Evolutionary conservation across 176 grass and related monocot genomes (phyloP), one percentile per base, ranked within the genome.

Genomic region (Thinopyrum elongatum): DNA sequence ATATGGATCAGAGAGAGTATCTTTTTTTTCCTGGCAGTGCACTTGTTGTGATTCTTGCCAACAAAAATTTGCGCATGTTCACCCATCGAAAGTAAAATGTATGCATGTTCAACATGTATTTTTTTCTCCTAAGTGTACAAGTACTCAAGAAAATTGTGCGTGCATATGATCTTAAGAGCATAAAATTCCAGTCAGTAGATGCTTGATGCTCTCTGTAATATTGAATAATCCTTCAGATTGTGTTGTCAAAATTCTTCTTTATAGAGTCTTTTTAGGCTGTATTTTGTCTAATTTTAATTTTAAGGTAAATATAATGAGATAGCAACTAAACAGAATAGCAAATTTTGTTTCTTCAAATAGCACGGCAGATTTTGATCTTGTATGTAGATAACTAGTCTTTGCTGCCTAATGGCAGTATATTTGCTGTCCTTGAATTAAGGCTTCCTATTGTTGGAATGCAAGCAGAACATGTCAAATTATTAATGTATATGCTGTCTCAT

Each of bases 171-270:
- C 59, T 25, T 71, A 71, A 38, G 33, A 38, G 31, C 67, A 70
- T 22, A 70, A 67, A 70, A 35, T 70, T 70, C 67, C 8, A 70
- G 67, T 70, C 10, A 38, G 9, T 70, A 11, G 15, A 15, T 85
- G 21, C 9, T 57, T 31, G 57, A 64, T 69, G 10, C 29, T 70
- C 21, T 70, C 65, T 83, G 16, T 82, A 55, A 70, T 71, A 36
- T 72, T 60, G 31, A 72, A 28, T 28, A 59, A 60, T 74, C 71
- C 6, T 83, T 41, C 31, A 78, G 11, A 41, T 27, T 7, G 4
- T 30, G 25, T 30, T 83, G 49, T 72, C 15, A 60, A 83, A 83
- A 58, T 57, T 82, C 34, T 57, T 65, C 35, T 77, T 34, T 33
- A 57, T 57, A 58, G 15, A 78, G 65, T 59, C 26, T 61, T 26